These are phyloP conservation scores for Colletotrichum sp. DNA, from an alignment of 2,329 filamentous ascomycete genomes.

Conservation along the genomic window DNA sequence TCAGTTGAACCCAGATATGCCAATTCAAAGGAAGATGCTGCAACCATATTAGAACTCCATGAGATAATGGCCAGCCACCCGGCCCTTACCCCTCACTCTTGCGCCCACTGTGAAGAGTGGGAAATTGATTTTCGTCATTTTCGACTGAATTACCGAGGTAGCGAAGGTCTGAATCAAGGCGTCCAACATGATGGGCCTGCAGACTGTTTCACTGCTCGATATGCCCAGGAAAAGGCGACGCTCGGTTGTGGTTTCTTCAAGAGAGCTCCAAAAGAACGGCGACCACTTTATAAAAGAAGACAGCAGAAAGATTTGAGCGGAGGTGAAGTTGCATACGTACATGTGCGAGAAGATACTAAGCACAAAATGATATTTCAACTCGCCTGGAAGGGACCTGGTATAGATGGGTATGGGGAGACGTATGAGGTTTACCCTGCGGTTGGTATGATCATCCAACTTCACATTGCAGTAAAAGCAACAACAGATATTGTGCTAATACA, in stretches of 20 bases:
- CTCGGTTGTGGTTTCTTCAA: not conserved
- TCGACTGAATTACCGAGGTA: not conserved
- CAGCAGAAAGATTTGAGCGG: not conserved
- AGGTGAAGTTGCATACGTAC: not conserved
- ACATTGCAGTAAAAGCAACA: no score
- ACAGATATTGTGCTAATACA: not conserved
- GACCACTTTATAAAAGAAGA: not conserved
- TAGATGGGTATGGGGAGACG: not conserved
- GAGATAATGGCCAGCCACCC: not conserved
- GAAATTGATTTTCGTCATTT: not conserved
- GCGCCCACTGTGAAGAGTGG: not conserved
- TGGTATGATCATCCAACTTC: not conserved
- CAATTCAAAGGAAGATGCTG: not conserved
- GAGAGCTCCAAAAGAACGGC: not conserved
- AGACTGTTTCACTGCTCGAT: not conserved
- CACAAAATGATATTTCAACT: not conserved
- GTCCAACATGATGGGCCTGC: no score
- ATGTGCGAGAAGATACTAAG: not conserved
- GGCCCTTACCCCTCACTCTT: not conserved
- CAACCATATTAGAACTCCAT: not conserved
- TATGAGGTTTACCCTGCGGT: not conserved
- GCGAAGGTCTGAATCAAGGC: no score
- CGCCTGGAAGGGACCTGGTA: not conserved
- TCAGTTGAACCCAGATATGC: not conserved
- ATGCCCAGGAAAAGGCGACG: not conserved